Conservation (phyloP, 2,329 filamentous ascomycete species). For the Allantophomopsis lycopodina region DNA sequence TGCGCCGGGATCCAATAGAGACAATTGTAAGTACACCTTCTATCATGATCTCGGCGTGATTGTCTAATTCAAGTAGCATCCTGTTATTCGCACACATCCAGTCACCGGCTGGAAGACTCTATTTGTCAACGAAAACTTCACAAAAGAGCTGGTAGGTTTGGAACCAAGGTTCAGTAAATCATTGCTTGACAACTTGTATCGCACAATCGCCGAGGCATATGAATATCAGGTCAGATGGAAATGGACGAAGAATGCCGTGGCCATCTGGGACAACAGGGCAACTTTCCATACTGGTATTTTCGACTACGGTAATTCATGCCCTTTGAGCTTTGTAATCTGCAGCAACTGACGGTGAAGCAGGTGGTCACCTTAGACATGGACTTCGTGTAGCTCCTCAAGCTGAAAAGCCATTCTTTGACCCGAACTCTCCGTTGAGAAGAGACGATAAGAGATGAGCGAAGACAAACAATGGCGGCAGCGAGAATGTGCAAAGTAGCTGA, state of each 20-base stretch:
- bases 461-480: neutral
- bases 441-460: neutral
- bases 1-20: neutral
- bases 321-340: too few species aligned
- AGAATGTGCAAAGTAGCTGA: too few species aligned
- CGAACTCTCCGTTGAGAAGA: neutral
- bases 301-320: neutral
- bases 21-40: neutral
- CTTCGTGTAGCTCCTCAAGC: neutral
- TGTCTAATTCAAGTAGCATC: conserved; percentile 31
- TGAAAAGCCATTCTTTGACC: neutral
- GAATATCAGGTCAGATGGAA: conserved; percentile 35
- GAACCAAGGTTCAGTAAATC: conserved; percentile 32
- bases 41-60: neutral
- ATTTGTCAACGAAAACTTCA: conserved; percentile 30
- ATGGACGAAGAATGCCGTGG: conserved; percentile 32
- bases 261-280: conserved; percentile 32
- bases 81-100: conserved; percentile 32
- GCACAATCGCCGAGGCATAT: conserved; percentile 32
- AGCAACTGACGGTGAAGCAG: neutral
- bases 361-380: neutral
- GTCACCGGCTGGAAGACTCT: conserved; percentile 31
- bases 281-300: neutral
- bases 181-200: conserved; percentile 29
- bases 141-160: conserved; percentile 32